phyloP scores from a whole-genome alignment of 768 basidiomycete species.

The Amanita rimosa region DNA sequence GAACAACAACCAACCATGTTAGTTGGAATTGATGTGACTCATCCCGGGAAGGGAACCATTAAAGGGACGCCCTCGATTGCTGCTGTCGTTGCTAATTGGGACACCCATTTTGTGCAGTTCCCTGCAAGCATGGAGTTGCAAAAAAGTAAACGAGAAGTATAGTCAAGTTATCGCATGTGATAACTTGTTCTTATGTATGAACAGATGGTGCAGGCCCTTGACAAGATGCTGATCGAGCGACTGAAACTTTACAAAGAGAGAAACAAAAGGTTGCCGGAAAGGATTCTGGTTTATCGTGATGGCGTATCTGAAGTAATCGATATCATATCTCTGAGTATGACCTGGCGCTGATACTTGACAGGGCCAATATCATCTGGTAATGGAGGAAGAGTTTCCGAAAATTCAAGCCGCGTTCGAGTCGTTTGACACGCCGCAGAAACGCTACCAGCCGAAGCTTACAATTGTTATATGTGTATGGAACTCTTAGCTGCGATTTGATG shows the following conservation, averaged over 20 bases:
- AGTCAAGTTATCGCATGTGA: background rate
- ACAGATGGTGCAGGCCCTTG: constrained; percentile 71
- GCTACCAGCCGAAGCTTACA: constrained; percentile 46
- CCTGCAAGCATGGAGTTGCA: constrained; percentile 70
- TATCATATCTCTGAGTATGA: constrained; percentile 15
- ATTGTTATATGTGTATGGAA: constrained; percentile 67
- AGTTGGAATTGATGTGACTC: constrained; percentile 75
- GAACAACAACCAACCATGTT: constrained; percentile 58
- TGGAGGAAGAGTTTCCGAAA: constrained; percentile 51
- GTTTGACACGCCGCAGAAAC: constrained; percentile 26
- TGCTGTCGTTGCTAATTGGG: constrained; percentile 74
- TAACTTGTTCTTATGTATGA: background rate
- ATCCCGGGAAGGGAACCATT: constrained; percentile 67
- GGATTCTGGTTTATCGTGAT: constrained; percentile 68
- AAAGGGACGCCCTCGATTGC: constrained; percentile 74
- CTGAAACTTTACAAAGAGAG: constrained; percentile 36
- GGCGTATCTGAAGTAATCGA: constrained; percentile 64
- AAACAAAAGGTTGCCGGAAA: constrained; percentile 45
- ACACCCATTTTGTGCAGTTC: constrained; percentile 52
- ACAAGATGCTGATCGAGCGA: constrained; percentile 57
- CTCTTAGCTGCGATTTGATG: constrained; percentile 9
- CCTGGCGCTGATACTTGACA: constrained; percentile 17
- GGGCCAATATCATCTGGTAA: constrained; percentile 63
- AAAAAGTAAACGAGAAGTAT: constrained; percentile 65
- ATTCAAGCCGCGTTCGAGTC: constrained; percentile 49